Base-by-base conservation (phyloP, 2,329 filamentous ascomycete species). In the Xylaria sp. region DNA sequence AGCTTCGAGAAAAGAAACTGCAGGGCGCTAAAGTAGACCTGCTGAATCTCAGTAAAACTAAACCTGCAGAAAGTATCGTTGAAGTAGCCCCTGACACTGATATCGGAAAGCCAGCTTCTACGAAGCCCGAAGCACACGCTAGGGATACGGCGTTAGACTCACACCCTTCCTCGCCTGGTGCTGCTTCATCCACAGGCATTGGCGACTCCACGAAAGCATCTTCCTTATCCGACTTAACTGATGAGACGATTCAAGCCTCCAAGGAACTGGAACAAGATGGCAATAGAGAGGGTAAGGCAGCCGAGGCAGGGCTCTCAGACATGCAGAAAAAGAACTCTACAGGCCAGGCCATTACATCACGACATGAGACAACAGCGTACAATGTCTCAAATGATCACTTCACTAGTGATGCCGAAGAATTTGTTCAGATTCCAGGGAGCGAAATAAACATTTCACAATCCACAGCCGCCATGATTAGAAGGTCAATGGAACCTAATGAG, bases 1-100 rank as follows among this genome's bases (percentile, higher is more conserved):
- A 97, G 76, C 78, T 97, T 69, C 86, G 94, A 55, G 95, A 96
- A 77, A 92, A 92, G 76, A 88, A 80, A 74, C 80, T 78, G 77
- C 72, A 14, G 60, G 71, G 11, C 69, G 73, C 33, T 15, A 74
- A 76, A 38, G 64, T 68, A 12, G 59, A 70, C 14, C 67, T 71
- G 51, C 71, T 65, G 67, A 70, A 60, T 17, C 21, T 68, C 69
- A 53, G 64, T 55, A 37, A 68, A 57, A 57, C 67, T 63, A 64
- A 67, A 62, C 40, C 58, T n/a, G 65, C 65, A 28, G 65, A 67
- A 9, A 69, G 69, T 31, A 68, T 61, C n/a, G 69, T 67, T 21
- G 69, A 74, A 45, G 66, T 67, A 19, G 60, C 57, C 40, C 49
- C 47, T 37, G 69, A 72, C 50, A 31, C 28, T 31, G 28, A 31